Conservation (phyloP, 208 protist genomes). For the Leishmania martiniquensis region DNA sequence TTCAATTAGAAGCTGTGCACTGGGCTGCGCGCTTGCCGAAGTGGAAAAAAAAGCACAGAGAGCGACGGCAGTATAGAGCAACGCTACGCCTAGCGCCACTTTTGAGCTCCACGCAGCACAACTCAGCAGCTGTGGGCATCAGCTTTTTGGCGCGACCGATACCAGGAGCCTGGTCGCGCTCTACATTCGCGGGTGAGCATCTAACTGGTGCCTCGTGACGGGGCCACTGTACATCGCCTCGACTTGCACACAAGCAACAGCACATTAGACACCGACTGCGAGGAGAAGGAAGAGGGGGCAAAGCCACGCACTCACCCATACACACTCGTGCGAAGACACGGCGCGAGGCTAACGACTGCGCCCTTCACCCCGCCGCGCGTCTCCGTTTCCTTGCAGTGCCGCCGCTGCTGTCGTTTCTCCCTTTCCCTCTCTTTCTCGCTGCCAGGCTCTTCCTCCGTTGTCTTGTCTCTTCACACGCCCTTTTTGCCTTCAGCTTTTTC, state of each 20-base stretch:
- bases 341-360: background rate
- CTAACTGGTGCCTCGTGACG: background rate
- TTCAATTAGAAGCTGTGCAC: background rate
- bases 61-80: background rate
- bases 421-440: constrained; percentile 7
- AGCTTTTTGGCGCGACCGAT: background rate
- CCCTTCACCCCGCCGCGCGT: background rate
- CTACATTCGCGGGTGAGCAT: background rate
- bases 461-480: background rate
- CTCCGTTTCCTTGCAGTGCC: background rate
- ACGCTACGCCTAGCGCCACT: background rate
- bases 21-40: background rate
- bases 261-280: background rate
- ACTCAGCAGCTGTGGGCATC: background rate
- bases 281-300: background rate
- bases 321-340: background rate
- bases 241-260: background rate
- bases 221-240: background rate
- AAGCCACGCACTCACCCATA: background rate
- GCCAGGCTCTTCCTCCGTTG: background rate
- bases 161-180: background rate
- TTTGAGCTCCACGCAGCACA: background rate
- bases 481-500: background rate
- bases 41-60: background rate
- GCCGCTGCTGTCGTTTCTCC: background rate